Evolutionary conservation across 139 green algal genomes (phyloP), one percentile per base, ranked within the genome.

Genomic region (Mesostigma viride): DNA sequence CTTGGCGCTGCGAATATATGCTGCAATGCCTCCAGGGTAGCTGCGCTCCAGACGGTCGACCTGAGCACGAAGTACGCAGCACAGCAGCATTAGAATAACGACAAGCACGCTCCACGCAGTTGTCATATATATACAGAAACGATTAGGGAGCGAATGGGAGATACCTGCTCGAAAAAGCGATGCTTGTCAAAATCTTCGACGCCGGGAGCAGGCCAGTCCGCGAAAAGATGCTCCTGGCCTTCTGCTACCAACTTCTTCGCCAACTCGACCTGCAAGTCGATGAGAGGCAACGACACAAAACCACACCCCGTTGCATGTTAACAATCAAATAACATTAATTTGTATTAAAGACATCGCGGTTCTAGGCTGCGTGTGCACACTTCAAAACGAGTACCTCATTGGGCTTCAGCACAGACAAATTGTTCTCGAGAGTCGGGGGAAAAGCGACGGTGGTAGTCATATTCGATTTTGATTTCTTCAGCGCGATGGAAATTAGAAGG

Each of bases 1-100:
- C 44, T 75, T 76, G 0, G 92, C 92, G 67, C 96, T 96, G 20
- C 35, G 2, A 8, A 97, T 83, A 72, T 98, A 98, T 0, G 74
- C 70, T 1, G 34, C 4, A 0, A 98, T 58, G 11, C 92, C 92
- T 0, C 86, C 91, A 1, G 85, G 79, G 65, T 97, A 97, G 51
- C 45, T 83, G 1, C 32, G 53, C 66, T 97, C 81, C 65, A 94
- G 68, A 8, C 72, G 58, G 2, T 20, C 11, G 26, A 96, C 67
- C 81, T 95, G 88, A 14, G 51, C 5, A 61, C 8, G 51, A 6
- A 14, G 20, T 26, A 14, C 8, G 24, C n/a, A 14, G n/a, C 24
- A 17, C 51, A 31, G 24, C 51, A 53, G 40, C 40, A 53, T 53
- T 14, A 53, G 40, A 53, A 53, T 53, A 11, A 53, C 40, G 17